Conservation (phyloP, 2,329 filamentous ascomycete species). For the Penicillium sp. region DNA sequence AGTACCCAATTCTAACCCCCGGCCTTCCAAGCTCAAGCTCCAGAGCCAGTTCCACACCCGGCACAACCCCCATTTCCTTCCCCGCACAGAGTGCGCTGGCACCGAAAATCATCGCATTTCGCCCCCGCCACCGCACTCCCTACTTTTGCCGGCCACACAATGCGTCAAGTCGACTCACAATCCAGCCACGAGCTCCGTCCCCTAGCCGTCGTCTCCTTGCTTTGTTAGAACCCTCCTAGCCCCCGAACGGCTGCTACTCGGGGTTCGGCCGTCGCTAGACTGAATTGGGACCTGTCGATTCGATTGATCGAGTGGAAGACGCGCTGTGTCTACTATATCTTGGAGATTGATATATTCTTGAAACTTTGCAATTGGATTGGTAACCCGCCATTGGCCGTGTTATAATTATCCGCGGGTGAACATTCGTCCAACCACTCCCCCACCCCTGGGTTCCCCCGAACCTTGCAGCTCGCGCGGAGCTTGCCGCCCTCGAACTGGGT, state of each 20-base stretch:
- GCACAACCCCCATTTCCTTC: constrained; percentile 4
- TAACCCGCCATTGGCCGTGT: not conserved
- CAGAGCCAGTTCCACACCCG: constrained; percentile 2
- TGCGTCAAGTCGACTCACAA: constrained; percentile 30
- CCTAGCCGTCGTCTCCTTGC: constrained; percentile 21
- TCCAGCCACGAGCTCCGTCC: constrained; percentile 13
- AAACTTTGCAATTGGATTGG: not conserved
- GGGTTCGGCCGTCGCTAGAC: not conserved
- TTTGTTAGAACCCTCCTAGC: constrained; percentile 19
- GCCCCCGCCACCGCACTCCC: constrained; percentile 8
- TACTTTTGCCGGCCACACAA: constrained; percentile 33
- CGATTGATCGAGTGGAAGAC: constrained; percentile 12
- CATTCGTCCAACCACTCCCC: not conserved
- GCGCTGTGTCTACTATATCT: not conserved
- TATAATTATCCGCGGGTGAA: not conserved
- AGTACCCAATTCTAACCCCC: constrained; percentile 2
- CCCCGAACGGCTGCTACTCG: not conserved
- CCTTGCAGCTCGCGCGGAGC: not conserved
- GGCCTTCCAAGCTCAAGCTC: not conserved
- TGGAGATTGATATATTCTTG: not conserved
- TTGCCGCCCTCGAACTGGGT: not conserved
- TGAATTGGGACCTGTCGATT: constrained; percentile 8
- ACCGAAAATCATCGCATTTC: constrained; percentile 16
- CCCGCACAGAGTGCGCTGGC: constrained; percentile 20
- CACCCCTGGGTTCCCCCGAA: not conserved